Base-by-base conservation (phyloP, 345 rosid species). In the Citrus australasica region DNA sequence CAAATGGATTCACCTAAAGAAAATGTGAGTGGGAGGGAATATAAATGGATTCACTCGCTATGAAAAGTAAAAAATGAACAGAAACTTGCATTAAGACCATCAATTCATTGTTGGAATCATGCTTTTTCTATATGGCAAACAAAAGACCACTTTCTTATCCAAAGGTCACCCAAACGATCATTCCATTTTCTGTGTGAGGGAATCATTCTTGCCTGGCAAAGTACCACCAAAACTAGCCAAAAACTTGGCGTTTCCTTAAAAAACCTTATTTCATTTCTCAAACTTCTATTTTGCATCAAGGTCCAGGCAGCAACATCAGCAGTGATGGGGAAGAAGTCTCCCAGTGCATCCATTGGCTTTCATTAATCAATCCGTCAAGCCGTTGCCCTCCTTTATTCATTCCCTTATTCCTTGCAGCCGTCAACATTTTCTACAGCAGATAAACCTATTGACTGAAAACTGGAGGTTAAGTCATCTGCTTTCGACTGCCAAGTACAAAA, bases 391-490 rank as follows among this genome's bases (percentile, higher is more conserved):
- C 22, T 27, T 80, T 63, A 78, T 66, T 65, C 53, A 70, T 48
- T 28, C 48, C 22, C 27, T 80, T 68, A 78, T 66, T 65, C 53
- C 77, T 51, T 60, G 32, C 42, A 71, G 4, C 40, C 61, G 9
- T 28, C 76, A 38, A 60, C 53, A 10, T 40, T 68, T 40, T 73
- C 59, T 1, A 25, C 62, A 48, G 62, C n/a, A 35, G 81, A 68
- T 68, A 77, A 32, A 32, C 55, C 74, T 25, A 62, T 10, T 9
- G 74, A 67, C 63, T 76, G 73, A 16, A 83, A 38, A 68, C 55
- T 38, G 22, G 58, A 7, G 24, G 66, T 35, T 51, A 75, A 48
- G n/a, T 67, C 86, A 75, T 78, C 64, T 59, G 63, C 71, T 71
- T 61, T 75, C 61, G 25, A 67, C 78, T 63, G 77, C 61, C 28